Base-by-base conservation (phyloP, 2,329 filamentous ascomycete species). In the Colletotrichum lindemuthianum region DNA sequence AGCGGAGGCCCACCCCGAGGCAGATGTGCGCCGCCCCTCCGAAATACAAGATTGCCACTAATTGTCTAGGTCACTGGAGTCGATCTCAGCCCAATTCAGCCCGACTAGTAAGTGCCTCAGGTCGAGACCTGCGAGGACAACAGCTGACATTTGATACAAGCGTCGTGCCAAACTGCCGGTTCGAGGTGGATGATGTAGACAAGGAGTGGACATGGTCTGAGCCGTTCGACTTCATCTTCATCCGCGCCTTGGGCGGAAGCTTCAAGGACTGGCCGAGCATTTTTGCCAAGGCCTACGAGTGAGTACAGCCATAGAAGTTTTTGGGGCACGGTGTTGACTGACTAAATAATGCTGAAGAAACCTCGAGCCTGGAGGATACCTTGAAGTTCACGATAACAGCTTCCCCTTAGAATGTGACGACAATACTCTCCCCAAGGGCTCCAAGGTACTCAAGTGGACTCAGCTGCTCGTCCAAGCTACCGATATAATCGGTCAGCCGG, bases 111-210 rank as follows among this genome's bases (percentile, higher is more conserved):
- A 52, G 65, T 54, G 13, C 2, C 10, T 15, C 12, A 70, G 7
- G 69, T 36, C 13, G 10, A 39, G 2, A 44, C 2, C 24, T 24
- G 24, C 2, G 3, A 24, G 24, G 2, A 24, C 24, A 24, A 24
- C 4, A 24, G 63, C 68, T 49, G 69, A 76, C 65, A 60, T 13
- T 1, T 10, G 10, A 58, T 54, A 43, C 13, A 15, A 72, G 69
- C 54, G 77, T 81, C 4, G 81, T 81, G 1, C 76, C 78, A 0
- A 84, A 84, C 63, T 74, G 81, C 40, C 69, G 69, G 9, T 84
- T 84, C 65, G 76, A 79, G 51, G 69, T 79, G 56, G 76, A 79
- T 58, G 76, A 79, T 60, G 59, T 71, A 4, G 75, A 76, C 33
- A 68, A 72, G 50, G 66, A 70, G 32, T 79, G 77, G 77, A 71